A percentile compares a stretch with the other conserved stretches of the same genome.
Evolutionary conservation across 2,329 filamentous ascomycete species (phyloP).

Genomic region (Colletotrichum magnum): DNA sequence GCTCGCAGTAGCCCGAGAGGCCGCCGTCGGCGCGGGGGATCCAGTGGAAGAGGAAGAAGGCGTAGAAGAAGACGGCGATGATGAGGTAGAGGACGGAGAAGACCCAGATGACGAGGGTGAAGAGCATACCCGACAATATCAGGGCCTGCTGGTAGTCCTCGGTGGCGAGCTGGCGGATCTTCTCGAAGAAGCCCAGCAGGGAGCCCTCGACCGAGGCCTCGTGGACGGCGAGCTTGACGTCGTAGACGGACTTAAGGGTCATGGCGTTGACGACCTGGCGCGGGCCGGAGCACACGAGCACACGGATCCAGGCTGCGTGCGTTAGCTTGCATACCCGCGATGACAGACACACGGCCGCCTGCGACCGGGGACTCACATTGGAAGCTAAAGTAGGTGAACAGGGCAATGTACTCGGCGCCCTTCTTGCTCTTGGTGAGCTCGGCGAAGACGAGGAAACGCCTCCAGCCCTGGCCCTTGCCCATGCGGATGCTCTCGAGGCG

Average conservation of each 20-base stretch:
- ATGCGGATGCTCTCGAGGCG: conserved; percentile 87
- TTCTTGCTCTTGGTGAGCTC: conserved; percentile 93
- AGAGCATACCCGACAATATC: conserved; percentile 91
- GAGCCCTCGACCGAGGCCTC: conserved; percentile 70
- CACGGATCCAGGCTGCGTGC: conserved; percentile 82
- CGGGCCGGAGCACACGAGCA: conserved; percentile 91
- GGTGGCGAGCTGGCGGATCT: conserved; percentile 80
- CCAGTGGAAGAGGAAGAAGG: conserved; percentile 93
- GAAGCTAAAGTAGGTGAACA: conserved; percentile 90
- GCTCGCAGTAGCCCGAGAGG: conserved; percentile 87
- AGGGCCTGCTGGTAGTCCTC: conserved; percentile 84
- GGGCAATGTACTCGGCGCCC: conserved; percentile 88
- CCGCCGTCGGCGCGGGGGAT: conserved; percentile 87
- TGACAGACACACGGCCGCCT: conserved; percentile 17
- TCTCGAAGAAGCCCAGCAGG: conserved; percentile 84
- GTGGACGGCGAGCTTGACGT: conserved; percentile 75
- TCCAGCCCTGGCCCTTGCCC: conserved; percentile 83
- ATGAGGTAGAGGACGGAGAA: conserved; percentile 83
- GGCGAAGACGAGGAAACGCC: conserved; percentile 91
- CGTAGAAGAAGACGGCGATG: conserved; percentile 82
- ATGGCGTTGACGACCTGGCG: conserved; percentile 92
- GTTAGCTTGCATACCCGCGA: conserved; percentile 32
- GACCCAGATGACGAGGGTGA: conserved; percentile 91
- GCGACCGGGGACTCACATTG: conserved; percentile 64
- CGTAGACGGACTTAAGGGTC: conserved; percentile 88